phyloP scores from a whole-genome alignment of 306 rosid genomes.

The Cucumis cinereus region DNA sequence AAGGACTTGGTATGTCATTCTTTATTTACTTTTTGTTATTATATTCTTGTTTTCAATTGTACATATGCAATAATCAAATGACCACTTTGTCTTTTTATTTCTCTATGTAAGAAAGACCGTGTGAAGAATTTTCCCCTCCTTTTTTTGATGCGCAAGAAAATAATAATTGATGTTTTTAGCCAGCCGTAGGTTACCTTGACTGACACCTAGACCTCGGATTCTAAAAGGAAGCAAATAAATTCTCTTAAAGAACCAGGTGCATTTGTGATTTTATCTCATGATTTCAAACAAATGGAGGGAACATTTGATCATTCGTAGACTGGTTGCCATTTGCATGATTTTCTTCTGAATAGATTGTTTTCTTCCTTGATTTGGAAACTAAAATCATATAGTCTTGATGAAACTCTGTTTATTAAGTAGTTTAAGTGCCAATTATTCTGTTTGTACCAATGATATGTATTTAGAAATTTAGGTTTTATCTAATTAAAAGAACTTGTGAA shows the following conservation, averaged over 20 bases:
- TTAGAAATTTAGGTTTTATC: neutral
- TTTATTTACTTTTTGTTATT: neutral
- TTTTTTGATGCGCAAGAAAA: neutral
- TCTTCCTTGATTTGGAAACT: neutral
- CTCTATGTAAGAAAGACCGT: neutral
- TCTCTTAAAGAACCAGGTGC: neutral
- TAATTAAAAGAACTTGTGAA: conserved; percentile 5
- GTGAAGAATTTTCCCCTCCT: neutral
- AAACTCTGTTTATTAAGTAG: neutral
- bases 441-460: neutral
- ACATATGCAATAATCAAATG: neutral
- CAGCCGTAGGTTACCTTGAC: neutral
- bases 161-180: neutral
- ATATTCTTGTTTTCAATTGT: neutral
- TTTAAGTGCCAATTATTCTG: neutral
- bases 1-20: conserved; percentile 34
- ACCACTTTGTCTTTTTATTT: neutral
- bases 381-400: neutral
- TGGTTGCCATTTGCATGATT: neutral
- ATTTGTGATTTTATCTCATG: neutral
- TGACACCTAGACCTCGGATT: neutral
- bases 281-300: neutral
- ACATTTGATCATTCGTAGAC: neutral
- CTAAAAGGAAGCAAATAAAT: neutral
- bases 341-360: neutral